Conservation (phyloP, 805 yeast species). For the Candida coleopterorum region DNA sequence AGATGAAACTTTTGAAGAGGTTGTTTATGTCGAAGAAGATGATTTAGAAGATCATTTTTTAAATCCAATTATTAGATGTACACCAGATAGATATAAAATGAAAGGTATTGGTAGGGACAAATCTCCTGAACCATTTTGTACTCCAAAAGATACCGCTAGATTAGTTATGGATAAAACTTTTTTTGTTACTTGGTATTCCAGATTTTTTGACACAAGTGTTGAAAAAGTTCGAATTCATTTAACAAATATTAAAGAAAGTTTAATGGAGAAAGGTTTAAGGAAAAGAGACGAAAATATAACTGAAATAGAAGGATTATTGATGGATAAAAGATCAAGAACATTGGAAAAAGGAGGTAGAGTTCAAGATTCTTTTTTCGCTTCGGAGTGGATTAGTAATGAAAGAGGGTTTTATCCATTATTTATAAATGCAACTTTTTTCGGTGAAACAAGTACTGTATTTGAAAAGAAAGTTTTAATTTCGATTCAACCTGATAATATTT, state of each 20-base stretch:
- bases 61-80: conserved; percentile 80
- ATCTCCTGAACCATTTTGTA: conserved; percentile 76
- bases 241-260: conserved; percentile 56
- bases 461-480: conserved; percentile 58
- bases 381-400: conserved; percentile 64
- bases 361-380: conserved; percentile 49
- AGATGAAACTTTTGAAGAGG: conserved; percentile 55
- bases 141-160: conserved; percentile 60
- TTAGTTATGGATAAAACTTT: conserved; percentile 60
- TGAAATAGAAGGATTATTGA: not conserved
- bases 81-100: conserved; percentile 66
- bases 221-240: conserved; percentile 63
- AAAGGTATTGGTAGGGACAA: conserved; percentile 57
- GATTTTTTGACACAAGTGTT: conserved; percentile 52
- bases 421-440: conserved; percentile 60
- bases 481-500: conserved; percentile 65
- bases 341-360: conserved; percentile 36
- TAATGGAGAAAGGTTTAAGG: conserved; percentile 52
- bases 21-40: conserved; percentile 48
- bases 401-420: conserved; percentile 65
- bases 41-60: conserved; percentile 67
- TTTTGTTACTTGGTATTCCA: conserved; percentile 78
- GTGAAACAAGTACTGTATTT: conserved; percentile 29
- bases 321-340: conserved; percentile 26
- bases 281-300: conserved; percentile 22